phyloP scores from a whole-genome alignment of 73 alveolate genomes.

The Paramecium sonneborni region DNA sequence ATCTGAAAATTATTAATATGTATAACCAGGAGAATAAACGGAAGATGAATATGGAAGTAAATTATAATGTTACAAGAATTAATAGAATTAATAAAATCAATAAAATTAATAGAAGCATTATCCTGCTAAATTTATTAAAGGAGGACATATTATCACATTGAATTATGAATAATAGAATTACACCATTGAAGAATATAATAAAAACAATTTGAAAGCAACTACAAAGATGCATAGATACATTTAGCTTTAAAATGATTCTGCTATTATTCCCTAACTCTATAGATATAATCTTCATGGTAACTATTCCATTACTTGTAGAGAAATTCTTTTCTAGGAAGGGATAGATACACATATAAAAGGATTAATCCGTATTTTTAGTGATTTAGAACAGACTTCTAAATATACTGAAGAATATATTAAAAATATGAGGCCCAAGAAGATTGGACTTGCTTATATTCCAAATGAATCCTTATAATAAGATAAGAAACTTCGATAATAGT shows the following conservation, averaged over 20 bases:
- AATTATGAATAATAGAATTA: background rate
- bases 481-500: background rate
- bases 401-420: background rate
- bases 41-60: background rate
- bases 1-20: conserved; percentile 12
- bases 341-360: background rate
- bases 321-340: background rate
- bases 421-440: background rate
- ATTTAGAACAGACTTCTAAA: background rate
- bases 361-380: background rate
- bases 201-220: background rate
- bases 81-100: background rate
- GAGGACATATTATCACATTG: background rate
- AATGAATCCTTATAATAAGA: background rate
- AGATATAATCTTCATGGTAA: background rate
- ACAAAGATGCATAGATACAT: background rate
- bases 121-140: background rate
- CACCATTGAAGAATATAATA: background rate
- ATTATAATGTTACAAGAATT: background rate
- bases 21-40: background rate
- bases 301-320: background rate
- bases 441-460: background rate
- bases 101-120: background rate
- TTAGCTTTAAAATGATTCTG: background rate
- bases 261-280: background rate